These are phyloP conservation scores for Tolypocladium capitatum DNA, from an alignment of 2,329 filamentous ascomycete species.

Conservation along the genomic window DNA sequence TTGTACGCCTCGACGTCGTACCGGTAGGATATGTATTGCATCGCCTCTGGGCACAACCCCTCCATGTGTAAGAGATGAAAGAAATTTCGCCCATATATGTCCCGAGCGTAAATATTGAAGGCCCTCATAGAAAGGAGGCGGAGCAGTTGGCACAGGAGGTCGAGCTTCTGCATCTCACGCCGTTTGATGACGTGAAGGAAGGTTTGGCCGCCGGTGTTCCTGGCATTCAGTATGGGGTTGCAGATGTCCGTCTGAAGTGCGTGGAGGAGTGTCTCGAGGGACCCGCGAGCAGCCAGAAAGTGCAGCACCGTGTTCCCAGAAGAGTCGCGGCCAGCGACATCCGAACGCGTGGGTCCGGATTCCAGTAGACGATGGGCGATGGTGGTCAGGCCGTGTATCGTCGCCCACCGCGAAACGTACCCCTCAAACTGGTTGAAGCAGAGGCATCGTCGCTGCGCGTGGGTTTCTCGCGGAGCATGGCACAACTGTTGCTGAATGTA, in stretches of 20 bases:
- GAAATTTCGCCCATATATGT: slow-evolving; percentile 39
- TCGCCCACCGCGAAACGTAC: slow-evolving; percentile 16
- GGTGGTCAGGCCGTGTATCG: slow-evolving; percentile 10
- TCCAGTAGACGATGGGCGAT: slow-evolving; percentile 7
- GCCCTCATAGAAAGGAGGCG: slow-evolving; percentile 5
- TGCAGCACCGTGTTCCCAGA: slow-evolving; percentile 37
- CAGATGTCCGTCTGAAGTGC: slow-evolving; percentile 10
- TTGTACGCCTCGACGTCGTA: slow-evolving; percentile 19
- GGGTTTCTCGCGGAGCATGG: slow-evolving; percentile 8
- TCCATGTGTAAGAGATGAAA: slow-evolving; percentile 29
- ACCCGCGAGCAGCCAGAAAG: slow-evolving; percentile 25
- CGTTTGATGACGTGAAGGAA: slow-evolving; percentile 31
- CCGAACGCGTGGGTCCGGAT: background rate
- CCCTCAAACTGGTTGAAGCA: slow-evolving; percentile 15
- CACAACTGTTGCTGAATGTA: slow-evolving; percentile 10
- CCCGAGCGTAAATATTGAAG: slow-evolving; percentile 23
- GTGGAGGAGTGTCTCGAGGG: slow-evolving; percentile 14
- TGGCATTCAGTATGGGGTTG: slow-evolving; percentile 10
- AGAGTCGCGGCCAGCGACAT: slow-evolving; percentile 17
- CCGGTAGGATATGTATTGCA: slow-evolving; percentile 18
- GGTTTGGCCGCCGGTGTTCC: slow-evolving; percentile 33
- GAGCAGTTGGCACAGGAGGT: slow-evolving; percentile 16
- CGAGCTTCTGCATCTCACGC: slow-evolving; percentile 18
- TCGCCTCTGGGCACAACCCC: slow-evolving; percentile 12
- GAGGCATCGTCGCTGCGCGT: slow-evolving; percentile 14